Evolutionary conservation across 2,329 filamentous ascomycete species (phyloP).

Genomic region (Alternaria sp.): DNA sequence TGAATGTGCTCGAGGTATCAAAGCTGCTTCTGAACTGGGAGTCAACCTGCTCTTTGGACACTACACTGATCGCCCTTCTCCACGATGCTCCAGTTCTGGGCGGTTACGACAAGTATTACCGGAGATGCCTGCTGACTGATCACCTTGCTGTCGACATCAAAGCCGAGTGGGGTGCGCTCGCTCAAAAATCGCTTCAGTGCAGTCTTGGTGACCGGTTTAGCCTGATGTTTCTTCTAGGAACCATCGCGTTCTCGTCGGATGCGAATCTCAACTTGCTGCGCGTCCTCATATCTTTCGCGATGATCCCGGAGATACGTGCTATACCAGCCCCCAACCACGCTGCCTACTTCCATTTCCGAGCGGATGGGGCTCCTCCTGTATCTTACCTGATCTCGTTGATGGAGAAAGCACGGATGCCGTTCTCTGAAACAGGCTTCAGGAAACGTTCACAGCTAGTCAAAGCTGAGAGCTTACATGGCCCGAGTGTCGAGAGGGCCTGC

Average conservation of each 20-base stretch:
- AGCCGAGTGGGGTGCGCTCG: slow-evolving; percentile 57
- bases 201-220: slow-evolving; percentile 38
- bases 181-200: slow-evolving; percentile 48
- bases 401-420: slow-evolving; percentile 41
- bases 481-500: slow-evolving; percentile 43
- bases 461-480: slow-evolving; percentile 30
- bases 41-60: slow-evolving; percentile 7
- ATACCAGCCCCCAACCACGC: slow-evolving; percentile 50
- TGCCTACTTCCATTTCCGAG: slow-evolving; percentile 48
- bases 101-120: slow-evolving; percentile 50
- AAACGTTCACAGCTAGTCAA: slow-evolving; percentile 42
- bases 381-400: slow-evolving; percentile 19
- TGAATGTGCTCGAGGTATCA: slow-evolving; percentile 25
- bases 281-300: slow-evolving; percentile 57
- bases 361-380: slow-evolving; percentile 41
- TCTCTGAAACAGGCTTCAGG: slow-evolving; percentile 40
- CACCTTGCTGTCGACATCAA: slow-evolving; percentile 51
- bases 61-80: slow-evolving; percentile 32
- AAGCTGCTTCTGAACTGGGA: slow-evolving; percentile 26
- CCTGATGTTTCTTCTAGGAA: slow-evolving; percentile 59
- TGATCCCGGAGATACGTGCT: slow-evolving; percentile 52
- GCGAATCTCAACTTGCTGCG: slow-evolving; percentile 55
- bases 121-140: slow-evolving; percentile 51
- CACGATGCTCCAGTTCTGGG: slow-evolving; percentile 50
- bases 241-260: slow-evolving; percentile 55